Evolutionary conservation across 2,329 filamentous ascomycete species (phyloP).

Genomic region (Fonsecaea pugnacius): DNA sequence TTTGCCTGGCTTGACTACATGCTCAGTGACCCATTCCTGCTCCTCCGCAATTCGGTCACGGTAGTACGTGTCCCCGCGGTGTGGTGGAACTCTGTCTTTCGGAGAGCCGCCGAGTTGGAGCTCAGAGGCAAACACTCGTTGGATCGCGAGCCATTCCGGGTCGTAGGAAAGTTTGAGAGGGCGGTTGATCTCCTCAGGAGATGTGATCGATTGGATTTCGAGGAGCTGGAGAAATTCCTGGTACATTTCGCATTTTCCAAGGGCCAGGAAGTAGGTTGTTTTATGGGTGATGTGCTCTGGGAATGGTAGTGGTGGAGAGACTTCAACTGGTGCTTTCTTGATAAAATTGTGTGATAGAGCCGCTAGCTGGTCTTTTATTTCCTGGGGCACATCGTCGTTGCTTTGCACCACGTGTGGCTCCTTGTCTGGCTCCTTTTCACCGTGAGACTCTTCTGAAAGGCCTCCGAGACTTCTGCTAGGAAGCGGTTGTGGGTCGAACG

Average conservation of each 20-base stretch:
- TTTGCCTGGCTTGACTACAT: slow-evolving; percentile 67
- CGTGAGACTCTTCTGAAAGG: not conserved
- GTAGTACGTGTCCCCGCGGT: slow-evolving; percentile 73
- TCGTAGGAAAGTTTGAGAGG: slow-evolving; percentile 77
- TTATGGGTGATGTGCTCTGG: slow-evolving; percentile 77
- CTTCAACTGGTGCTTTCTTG: slow-evolving; percentile 43
- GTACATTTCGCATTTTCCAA: slow-evolving; percentile 86
- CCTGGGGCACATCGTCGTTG: slow-evolving; percentile 57
- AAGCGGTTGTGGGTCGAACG: not conserved
- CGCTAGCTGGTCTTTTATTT: slow-evolving; percentile 74
- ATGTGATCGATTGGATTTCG: slow-evolving; percentile 60
- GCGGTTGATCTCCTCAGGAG: slow-evolving; percentile 41
- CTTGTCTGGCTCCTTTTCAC: not conserved
- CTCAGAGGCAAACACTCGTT: slow-evolving; percentile 73
- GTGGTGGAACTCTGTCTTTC: slow-evolving; percentile 56
- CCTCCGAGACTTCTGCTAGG: not conserved
- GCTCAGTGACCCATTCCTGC: slow-evolving; percentile 77
- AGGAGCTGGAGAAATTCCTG: slow-evolving; percentile 82
- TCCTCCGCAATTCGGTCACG: slow-evolving; percentile 69
- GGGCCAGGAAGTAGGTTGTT: slow-evolving; percentile 78
- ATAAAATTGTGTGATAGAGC: slow-evolving; percentile 65
- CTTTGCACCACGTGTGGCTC: slow-evolving; percentile 26
- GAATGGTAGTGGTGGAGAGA: slow-evolving; percentile 63
- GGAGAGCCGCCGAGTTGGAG: slow-evolving; percentile 69
- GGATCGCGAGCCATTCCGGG: slow-evolving; percentile 93